Evolutionary conservation across 352 stramenopile species (phyloP).

Genomic region (Phytopythium cucurbitacearum): DNA sequence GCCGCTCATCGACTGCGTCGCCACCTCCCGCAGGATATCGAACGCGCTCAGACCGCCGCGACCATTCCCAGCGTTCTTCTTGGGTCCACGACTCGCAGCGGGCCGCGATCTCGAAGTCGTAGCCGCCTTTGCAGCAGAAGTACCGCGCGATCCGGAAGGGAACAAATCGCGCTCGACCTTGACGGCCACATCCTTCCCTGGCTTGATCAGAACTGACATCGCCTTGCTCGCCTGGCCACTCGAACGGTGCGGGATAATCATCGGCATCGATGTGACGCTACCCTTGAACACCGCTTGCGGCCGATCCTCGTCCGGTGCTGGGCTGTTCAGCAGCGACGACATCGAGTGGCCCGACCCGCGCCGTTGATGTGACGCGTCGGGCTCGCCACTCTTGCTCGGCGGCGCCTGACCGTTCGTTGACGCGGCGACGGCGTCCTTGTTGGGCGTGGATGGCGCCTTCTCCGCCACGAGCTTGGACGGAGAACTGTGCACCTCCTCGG

Average conservation of each 20-base stretch:
- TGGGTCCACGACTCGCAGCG: conserved; percentile 10
- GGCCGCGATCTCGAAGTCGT: conserved; percentile 1
- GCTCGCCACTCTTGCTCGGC: conserved; percentile 2
- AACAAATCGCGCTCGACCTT: conserved; percentile 13
- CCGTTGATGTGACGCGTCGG: conserved; percentile 18
- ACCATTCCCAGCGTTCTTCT: conserved; percentile 16
- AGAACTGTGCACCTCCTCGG: conserved; percentile 23
- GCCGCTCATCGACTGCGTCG: conserved; percentile 53
- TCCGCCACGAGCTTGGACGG: conserved; percentile 22
- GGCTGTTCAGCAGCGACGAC: conserved; percentile 71
- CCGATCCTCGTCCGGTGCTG: conserved; percentile 38
- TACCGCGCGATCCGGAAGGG: background rate
- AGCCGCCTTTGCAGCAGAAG: conserved; percentile 13
- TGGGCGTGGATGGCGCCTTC: background rate
- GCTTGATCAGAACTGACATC: conserved; percentile 11
- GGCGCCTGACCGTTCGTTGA: conserved; percentile 2
- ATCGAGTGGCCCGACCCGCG: conserved; percentile 54
- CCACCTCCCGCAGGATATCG: conserved; percentile 81
- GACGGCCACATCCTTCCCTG: background rate
- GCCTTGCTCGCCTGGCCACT: conserved; percentile 14
- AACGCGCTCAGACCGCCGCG: conserved; percentile 64
- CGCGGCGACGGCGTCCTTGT: conserved; percentile 13
- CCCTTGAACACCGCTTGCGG: conserved; percentile 20
- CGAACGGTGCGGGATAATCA: conserved; percentile 22
- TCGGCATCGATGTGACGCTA: conserved; percentile 27